Evolutionary conservation across 1,284 basidiomycete species (phyloP).

Genomic region (Fomitopsis palustris): DNA sequence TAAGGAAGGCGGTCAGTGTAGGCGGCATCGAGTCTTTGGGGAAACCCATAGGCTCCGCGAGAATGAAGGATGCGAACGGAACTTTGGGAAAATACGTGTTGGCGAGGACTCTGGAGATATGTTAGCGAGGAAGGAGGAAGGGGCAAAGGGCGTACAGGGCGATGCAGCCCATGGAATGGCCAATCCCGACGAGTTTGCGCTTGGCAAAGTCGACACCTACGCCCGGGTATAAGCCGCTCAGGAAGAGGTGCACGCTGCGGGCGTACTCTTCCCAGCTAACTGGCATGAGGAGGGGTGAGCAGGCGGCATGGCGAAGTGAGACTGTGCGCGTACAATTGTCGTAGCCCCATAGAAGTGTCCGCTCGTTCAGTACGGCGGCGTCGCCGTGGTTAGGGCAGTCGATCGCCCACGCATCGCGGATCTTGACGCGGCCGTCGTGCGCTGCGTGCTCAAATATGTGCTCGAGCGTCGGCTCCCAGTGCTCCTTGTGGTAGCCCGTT

Average conservation of each 20-base stretch:
- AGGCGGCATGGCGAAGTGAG: too few species aligned
- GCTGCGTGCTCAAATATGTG: constrained; percentile 32
- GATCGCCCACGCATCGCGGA: constrained; percentile 50
- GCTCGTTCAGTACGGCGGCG: constrained; percentile 3
- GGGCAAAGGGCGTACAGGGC: constrained; percentile 28
- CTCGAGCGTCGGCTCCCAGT: constrained; percentile 52
- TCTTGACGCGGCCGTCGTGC: constrained; percentile 21
- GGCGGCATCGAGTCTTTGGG: constrained; percentile 13
- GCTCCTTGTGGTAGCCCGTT: constrained; percentile 52
- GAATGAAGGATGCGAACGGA: constrained; percentile 35
- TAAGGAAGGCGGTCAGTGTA: constrained; percentile 22
- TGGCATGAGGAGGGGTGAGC: not conserved
- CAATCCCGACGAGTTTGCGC: constrained; percentile 33
- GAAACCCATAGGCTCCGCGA: constrained; percentile 45
- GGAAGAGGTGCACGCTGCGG: constrained; percentile 30
- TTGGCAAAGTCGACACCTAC: constrained; percentile 31
- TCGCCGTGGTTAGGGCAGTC: constrained; percentile 56
- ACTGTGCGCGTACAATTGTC: not conserved
- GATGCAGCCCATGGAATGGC: constrained; percentile 39
- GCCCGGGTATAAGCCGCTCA: constrained; percentile 30
- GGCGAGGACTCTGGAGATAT: constrained; percentile 33
- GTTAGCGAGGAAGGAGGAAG: not conserved
- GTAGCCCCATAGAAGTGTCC: constrained; percentile 1
- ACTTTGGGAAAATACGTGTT: constrained; percentile 36
- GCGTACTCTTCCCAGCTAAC: constrained; percentile 34